Evolutionary conservation across 306 rosid species (phyloP).

Genomic region (Fragaria iinumae): DNA sequence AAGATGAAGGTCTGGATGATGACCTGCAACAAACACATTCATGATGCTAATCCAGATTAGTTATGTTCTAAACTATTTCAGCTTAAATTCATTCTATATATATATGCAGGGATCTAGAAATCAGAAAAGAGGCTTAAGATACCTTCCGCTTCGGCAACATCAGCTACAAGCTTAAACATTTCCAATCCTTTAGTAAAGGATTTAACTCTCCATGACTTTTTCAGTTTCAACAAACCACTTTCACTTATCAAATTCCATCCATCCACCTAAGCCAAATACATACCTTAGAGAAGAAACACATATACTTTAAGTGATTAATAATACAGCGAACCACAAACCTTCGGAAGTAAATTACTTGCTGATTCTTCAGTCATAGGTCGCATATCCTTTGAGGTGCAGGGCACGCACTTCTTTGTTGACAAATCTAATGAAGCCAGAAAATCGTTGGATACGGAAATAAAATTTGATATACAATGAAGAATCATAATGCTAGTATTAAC

Average conservation of each 20-base stretch:
- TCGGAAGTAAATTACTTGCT: conserved; percentile 49
- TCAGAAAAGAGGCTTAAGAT: conserved; percentile 6
- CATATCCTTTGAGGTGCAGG: conserved; percentile 66
- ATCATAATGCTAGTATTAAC: conserved; percentile 1
- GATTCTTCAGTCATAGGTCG: conserved; percentile 66
- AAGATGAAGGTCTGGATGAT: conserved; percentile 97
- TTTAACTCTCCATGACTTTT: conserved; percentile 68
- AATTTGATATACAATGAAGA: neutral
- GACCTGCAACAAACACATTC: conserved; percentile 44
- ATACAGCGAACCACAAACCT: conserved; percentile 39
- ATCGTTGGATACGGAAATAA: neutral
- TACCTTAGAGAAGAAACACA: conserved; percentile 4
- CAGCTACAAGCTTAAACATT: conserved; percentile 62
- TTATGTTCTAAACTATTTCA: neutral
- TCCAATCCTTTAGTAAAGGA: conserved; percentile 80
- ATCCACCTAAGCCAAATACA: conserved; percentile 43
- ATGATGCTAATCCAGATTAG: neutral
- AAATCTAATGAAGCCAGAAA: conserved; percentile 44
- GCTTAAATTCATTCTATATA: neutral
- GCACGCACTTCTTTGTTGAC: conserved; percentile 61
- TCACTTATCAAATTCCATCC: conserved; percentile 70
- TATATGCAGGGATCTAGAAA: conserved; percentile 2
- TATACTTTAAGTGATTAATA: neutral
- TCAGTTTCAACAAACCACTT: conserved; percentile 58
- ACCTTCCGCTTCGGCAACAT: conserved; percentile 86